These are phyloP conservation scores for Sedum album DNA, from an alignment of 164 flowering plant genomes.

Conservation along the genomic window DNA sequence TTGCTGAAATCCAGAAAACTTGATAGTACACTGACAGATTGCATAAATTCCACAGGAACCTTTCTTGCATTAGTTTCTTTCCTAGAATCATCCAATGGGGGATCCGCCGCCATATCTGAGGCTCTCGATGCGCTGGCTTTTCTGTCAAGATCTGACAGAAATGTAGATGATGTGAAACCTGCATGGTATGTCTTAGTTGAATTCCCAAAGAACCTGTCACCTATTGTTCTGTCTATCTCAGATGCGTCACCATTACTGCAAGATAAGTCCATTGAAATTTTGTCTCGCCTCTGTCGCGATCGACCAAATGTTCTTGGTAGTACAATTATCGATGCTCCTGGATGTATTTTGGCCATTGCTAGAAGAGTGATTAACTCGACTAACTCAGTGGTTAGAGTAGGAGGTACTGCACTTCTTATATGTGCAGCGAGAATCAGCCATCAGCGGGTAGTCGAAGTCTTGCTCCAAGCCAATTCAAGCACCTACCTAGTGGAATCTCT, in stretches of 20 bases:
- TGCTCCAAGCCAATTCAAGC: constrained; percentile 46
- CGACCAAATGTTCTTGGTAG: constrained; percentile 63
- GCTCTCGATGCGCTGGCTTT: constrained; percentile 85
- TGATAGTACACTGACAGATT: constrained; percentile 55
- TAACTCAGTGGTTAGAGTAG: constrained; percentile 55
- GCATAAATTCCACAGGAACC: constrained; percentile 76
- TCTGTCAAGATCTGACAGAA: constrained; percentile 59
- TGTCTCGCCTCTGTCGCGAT: constrained; percentile 67
- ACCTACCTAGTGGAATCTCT: constrained; percentile 68
- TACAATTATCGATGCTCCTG: constrained; percentile 43
- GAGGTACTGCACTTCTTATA: constrained; percentile 83
- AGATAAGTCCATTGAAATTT: constrained; percentile 83
- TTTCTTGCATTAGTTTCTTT: constrained; percentile 83
- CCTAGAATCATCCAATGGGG: constrained; percentile 48
- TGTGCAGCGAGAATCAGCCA: constrained; percentile 83
- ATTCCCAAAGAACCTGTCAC: constrained; percentile 52
- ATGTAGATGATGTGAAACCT: constrained; percentile 53
- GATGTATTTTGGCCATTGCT: constrained; percentile 62
- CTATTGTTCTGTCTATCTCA: constrained; percentile 71
- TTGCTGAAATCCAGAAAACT: constrained; percentile 47
- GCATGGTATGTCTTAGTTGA: constrained; percentile 87
- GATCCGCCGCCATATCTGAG: constrained; percentile 63
- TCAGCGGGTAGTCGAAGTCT: constrained; percentile 57
- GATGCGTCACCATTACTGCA: constrained; percentile 61
- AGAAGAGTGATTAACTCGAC: constrained; percentile 58